Percentiles rank a stretch among this genome's conserved stretches.
These are phyloP conservation scores for Rosa lucieae DNA, from an alignment of 306 rosid genomes.

Conservation along the genomic window DNA sequence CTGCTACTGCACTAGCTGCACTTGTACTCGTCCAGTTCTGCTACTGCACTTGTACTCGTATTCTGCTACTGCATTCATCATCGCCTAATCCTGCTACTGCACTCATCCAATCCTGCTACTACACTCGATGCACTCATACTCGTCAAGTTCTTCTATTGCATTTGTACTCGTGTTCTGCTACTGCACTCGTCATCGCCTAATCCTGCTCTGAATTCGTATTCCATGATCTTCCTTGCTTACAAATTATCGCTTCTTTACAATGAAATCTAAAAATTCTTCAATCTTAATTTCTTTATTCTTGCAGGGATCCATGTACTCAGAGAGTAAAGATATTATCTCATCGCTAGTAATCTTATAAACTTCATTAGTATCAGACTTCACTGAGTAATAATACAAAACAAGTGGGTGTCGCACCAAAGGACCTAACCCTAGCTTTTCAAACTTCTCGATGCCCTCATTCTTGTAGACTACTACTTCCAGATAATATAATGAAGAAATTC, in stretches of 20 bases:
- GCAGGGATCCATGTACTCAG: conserved; percentile 28
- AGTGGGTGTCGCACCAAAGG: conserved; percentile 81
- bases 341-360: conserved; percentile 61
- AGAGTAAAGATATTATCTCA: conserved; percentile 52
- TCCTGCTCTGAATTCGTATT: conserved; percentile 29
- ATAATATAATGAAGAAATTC: conserved; percentile 66
- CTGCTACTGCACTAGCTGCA: too few relatives aligned
- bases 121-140: too few relatives aligned
- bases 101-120: too few relatives aligned
- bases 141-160: too few relatives aligned
- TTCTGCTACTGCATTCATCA: too few relatives aligned
- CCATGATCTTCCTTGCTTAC: conserved; percentile 67
- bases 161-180: too few relatives aligned
- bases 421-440: conserved; percentile 75
- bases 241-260: conserved; percentile 54
- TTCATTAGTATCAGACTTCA: conserved; percentile 45
- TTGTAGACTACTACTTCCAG: conserved; percentile 74
- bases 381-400: conserved; percentile 64
- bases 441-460: conserved; percentile 58
- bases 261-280: conserved; percentile 69
- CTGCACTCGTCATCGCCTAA: too few relatives aligned
- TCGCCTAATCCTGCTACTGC: too few relatives aligned
- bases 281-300: conserved; percentile 32
- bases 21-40: too few relatives aligned
- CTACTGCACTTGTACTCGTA: too few relatives aligned